phyloP scores from a whole-genome alignment of 345 rosid genomes.

The Leavenworthia alabamica region DNA sequence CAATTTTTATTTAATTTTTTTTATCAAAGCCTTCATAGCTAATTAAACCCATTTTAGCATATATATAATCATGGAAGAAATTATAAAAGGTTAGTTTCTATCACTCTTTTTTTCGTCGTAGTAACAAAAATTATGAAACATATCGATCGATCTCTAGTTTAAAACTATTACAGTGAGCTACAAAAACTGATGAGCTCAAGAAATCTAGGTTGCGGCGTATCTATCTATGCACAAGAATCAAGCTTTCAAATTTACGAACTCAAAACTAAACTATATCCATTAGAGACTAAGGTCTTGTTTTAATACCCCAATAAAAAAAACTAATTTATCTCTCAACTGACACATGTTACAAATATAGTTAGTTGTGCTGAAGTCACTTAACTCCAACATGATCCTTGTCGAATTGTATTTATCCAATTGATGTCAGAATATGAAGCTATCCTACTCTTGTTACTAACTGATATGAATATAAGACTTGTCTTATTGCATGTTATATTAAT shows the following conservation, averaged over 20 bases:
- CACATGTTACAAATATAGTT: constrained; percentile 8
- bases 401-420: constrained; percentile 17
- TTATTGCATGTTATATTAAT: neutral
- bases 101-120: too few species aligned
- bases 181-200: neutral
- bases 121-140: neutral
- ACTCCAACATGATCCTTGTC: constrained; percentile 17
- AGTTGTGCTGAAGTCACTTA: constrained; percentile 16
- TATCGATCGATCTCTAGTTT: neutral
- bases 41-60: too few species aligned
- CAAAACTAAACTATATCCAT: neutral
- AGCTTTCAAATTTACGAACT: neutral
- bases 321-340: neutral
- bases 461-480: constrained; percentile 8
- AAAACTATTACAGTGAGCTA: neutral
- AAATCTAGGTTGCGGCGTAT: neutral
- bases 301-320: neutral
- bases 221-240: neutral
- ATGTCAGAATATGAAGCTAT: constrained; percentile 12
- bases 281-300: neutral
- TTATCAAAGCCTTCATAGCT: neutral
- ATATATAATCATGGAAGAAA: too few species aligned
- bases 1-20: too few species aligned
- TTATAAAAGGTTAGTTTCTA: too few species aligned
- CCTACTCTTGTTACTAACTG: constrained; percentile 3